Base-by-base conservation (phyloP, 2,329 filamentous ascomycete species). In the Colletotrichum phormii region DNA sequence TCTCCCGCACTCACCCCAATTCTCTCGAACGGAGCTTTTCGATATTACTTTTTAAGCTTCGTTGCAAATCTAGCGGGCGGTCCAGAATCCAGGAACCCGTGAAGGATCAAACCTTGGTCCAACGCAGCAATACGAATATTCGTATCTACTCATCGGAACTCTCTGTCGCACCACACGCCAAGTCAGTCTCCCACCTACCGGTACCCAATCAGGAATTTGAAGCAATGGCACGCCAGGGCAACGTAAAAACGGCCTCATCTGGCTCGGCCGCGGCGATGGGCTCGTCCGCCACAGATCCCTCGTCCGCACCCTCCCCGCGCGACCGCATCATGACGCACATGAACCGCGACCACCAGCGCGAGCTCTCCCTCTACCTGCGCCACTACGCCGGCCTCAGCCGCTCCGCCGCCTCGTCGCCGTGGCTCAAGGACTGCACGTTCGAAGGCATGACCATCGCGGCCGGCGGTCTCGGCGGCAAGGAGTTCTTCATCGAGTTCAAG, bases 311-410 rank as follows among this genome's bases (percentile, higher is more conserved):
- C 13, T 31, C 67, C 26, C 76, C 79, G 71, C 82, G 79, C 59
- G 75, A 77, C 51, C 82, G 83, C 76, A 85, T 85, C 81, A 89
- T 96, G 79, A 86, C 86, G 42, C 95, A 98, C 86, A 97, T 98
- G 94, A 98, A 98, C 84, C 85, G 86, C 55, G 93, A 96, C 82
- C 96, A 98, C 84, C 85, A 88, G 64, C 88, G 90, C 77, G 94
- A 94, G 71, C 90, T 98, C 62, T 85, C 89, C 70, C 88, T 93
- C 79, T 97, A 95, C 82, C 89, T 97, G n/a, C 91, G 91, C 75
- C 89, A 95, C 81, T 95, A 91, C 84, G 86, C 85, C 79, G 81
- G 86, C 18, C 85, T 94, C 57, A 88, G 91, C 18, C 78, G 87
- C 8, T 81, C 84, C 72, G 83, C 87, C 62, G 88, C 92, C 62